Evolutionary conservation across 306 rosid species (phyloP), one percentile per base, ranked within the genome.

Genomic region (Mimosa bimucronata): DNA sequence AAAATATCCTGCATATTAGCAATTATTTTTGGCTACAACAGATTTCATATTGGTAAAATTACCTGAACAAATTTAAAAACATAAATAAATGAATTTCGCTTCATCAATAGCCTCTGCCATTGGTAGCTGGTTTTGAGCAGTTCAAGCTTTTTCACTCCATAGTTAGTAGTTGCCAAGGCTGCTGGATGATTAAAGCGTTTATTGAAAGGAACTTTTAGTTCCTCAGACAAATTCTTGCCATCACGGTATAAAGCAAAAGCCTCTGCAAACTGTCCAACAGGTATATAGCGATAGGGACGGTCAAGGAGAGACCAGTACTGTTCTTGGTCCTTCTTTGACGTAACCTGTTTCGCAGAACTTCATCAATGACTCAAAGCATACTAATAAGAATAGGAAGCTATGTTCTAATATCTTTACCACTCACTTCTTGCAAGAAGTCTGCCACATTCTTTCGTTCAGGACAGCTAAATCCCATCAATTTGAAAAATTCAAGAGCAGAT

Each of bases 21-120:
- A 73, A 73, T 29, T 80, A 21, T 19, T 67, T 65, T 37, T 52
- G 37, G 74, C 45, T 76, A 45, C 28, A 9, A 14, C 26, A 19
- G 44, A 38, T 65, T 57, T 37, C 30, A 57, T 73, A 75, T 8
- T 1, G 6, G 34, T 73, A 37, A 38, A 52, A 50, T 71, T 83
- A 96, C 99, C 99, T 96, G 99, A 85, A 96, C 80, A 84, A 96
- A 96, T 85, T 93, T 96, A 85, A 96, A 96, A 76, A 93, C 83
- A 60, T 96, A 93, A 80, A 96, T 93, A 83, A 96, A 96, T 74
- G 98, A 90, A 87, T 96, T 96, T 38, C 99, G 87, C 85, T 93
- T 91, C 91, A 96, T 91, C 48, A 96, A 88, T 55, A 96, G 90
- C 90, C 78, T 87, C 81, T 93, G 98, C 98, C 98, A 91, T 79